These are phyloP conservation scores for Blastomyces emzantsi DNA, from an alignment of 2,329 filamentous ascomycete genomes.

Conservation along the genomic window DNA sequence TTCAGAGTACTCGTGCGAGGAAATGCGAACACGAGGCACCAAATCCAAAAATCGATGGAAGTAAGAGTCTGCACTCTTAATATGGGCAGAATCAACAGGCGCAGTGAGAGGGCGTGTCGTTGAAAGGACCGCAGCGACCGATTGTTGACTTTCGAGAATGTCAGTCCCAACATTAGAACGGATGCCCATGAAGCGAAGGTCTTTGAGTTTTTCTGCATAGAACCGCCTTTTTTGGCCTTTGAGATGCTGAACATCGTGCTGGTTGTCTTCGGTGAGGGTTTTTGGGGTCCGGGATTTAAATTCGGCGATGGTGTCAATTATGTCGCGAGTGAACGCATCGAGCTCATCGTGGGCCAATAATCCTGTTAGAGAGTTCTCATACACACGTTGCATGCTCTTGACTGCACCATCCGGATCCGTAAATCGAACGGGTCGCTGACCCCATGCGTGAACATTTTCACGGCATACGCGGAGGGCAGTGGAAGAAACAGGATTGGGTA, in stretches of 20 bases:
- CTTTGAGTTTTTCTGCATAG: conserved; percentile 78
- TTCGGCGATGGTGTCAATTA: conserved; percentile 59
- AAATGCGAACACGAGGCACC: conserved; percentile 57
- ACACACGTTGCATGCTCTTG: conserved; percentile 62
- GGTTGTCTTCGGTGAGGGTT: conserved; percentile 78
- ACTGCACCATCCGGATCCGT: conserved; percentile 61
- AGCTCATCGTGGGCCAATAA: conserved; percentile 53
- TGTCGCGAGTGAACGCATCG: conserved; percentile 57
- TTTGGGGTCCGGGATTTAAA: conserved; percentile 76
- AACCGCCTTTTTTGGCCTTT: conserved; percentile 85
- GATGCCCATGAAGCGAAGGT: conserved; percentile 80
- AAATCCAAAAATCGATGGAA: conserved; percentile 73
- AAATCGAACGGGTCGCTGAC: conserved; percentile 53
- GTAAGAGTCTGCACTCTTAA: conserved; percentile 54
- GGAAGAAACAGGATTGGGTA: conserved; percentile 17
- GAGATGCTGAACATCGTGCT: conserved; percentile 72
- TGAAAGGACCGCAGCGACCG: conserved; percentile 61
- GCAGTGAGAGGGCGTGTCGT: conserved; percentile 37
- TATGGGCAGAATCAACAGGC: conserved; percentile 16
- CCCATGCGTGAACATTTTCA: conserved; percentile 26
- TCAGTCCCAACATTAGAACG: conserved; percentile 70
- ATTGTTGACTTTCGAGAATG: conserved; percentile 62
- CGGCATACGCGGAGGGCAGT: conserved; percentile 29
- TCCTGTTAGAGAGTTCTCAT: conserved; percentile 43
- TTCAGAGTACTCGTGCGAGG: conserved; percentile 65